Base-by-base conservation (phyloP, 306 rosid genomes). In the Dalbergia cultrata region DNA sequence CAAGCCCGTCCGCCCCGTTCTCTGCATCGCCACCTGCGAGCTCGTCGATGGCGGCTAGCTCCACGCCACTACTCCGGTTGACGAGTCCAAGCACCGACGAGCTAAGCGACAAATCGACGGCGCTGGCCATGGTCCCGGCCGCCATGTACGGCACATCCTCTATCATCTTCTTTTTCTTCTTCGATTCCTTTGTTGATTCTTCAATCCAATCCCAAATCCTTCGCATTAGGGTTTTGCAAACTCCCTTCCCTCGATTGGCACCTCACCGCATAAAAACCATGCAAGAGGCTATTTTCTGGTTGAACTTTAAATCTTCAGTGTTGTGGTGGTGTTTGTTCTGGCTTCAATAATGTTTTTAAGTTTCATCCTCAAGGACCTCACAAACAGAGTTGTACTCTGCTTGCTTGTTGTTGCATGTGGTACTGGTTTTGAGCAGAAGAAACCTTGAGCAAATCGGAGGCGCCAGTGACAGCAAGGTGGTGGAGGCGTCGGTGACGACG, bases 81-180 rank as follows among this genome's bases (percentile, higher is more conserved):
- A 22, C 26, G 26, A 22, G 26, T 22, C 26, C 26, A 1, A 22
- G 26, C 7, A 98, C 97, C 14, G 99, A 90, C 8, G 99, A 95
- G 92, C 97, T 93, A 82, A 95, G 93, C 0, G 99, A 93, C 79
- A 93, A 89, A 88, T 95, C 99, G 86, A 95, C 99, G 11, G 99
- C 99, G 1, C 99, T 98, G 12, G 99, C 99, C 99, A 95, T 95
- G 66, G 99, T 95, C 13, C 99, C 99, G 17, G 98, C 91, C 39
- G 97, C 98, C 87, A 95, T 63, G 89, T 88, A 63, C 73, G 74
- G 54, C 35, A 64, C 56, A 66, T 80, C 62, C 82, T 13, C 63
- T 57, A 81, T 82, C 72, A 5, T 22, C 26, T 13, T 61, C 68
- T 53, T 79, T n/a, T n/a, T n/a, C 37, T 43, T 58, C 62, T 49